Percentiles rank a stretch among this genome's conserved stretches.
phyloP scores from a whole-genome alignment of 1,284 basidiomycete species.

The Porodaedalea pini region DNA sequence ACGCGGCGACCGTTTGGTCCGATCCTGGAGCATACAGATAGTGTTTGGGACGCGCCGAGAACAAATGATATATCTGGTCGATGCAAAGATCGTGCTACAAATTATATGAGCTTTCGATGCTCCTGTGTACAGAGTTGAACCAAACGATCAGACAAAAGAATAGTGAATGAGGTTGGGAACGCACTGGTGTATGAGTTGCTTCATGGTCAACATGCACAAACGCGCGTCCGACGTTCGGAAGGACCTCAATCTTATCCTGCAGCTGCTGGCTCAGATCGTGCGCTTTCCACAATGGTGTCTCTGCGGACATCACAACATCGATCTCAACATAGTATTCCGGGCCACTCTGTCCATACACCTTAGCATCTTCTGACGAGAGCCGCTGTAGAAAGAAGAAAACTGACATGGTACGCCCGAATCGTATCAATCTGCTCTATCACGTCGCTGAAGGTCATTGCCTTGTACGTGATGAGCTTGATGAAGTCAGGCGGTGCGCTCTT shows the following conservation, averaged over 20 bases:
- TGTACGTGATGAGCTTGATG: slow-evolving; percentile 89
- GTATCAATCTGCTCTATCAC: slow-evolving; percentile 88
- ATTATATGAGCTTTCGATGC: slow-evolving; percentile 28
- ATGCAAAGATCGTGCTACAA: not conserved
- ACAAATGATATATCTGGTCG: too few relatives aligned
- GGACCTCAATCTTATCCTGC: slow-evolving; percentile 90
- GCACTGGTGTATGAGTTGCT: slow-evolving; percentile 76
- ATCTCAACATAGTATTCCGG: slow-evolving; percentile 91
- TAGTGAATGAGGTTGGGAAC: too few relatives aligned
- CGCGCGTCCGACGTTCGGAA: slow-evolving; percentile 88
- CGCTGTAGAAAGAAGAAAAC: slow-evolving; percentile 31
- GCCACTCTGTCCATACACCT: slow-evolving; percentile 33
- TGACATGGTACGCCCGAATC: slow-evolving; percentile 81
- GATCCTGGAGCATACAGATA: too few relatives aligned
- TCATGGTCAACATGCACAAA: slow-evolving; percentile 96
- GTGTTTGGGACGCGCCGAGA: too few relatives aligned
- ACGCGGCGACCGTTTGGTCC: too few relatives aligned
- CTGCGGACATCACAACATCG: slow-evolving; percentile 89
- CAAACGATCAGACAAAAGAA: not conserved
- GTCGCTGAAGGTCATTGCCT: slow-evolving; percentile 82
- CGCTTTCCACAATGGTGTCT: slow-evolving; percentile 87
- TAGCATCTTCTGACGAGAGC: slow-evolving; percentile 24
- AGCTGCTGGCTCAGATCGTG: slow-evolving; percentile 91
- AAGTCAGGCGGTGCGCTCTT: slow-evolving; percentile 90
- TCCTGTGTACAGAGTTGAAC: slow-evolving; percentile 24